Evolutionary conservation across 2,329 filamentous ascomycete species (phyloP).

Genomic region (Ilyonectria sp.): DNA sequence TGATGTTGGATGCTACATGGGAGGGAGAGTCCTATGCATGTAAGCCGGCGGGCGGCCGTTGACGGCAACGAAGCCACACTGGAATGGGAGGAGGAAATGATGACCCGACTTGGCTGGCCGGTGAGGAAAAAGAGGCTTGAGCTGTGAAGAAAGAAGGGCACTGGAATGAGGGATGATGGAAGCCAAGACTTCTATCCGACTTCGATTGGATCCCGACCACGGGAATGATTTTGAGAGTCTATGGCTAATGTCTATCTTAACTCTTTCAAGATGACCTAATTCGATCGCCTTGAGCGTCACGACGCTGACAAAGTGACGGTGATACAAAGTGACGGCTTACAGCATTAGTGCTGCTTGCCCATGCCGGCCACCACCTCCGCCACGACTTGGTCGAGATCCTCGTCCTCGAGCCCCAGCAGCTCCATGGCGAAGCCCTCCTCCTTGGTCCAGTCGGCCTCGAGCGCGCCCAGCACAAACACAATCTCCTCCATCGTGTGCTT

Average conservation of each 20-base stretch:
- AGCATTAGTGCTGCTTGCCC: conserved; percentile 25
- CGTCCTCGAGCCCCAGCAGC: conserved; percentile 61
- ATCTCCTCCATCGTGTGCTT: conserved; percentile 60
- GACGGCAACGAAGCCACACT: conserved; percentile 9
- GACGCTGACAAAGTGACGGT: neutral
- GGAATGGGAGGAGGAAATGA: conserved; percentile 23
- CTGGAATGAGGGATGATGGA: neutral
- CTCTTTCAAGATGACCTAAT: neutral
- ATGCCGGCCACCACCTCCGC: conserved; percentile 50
- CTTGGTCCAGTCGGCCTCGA: conserved; percentile 65
- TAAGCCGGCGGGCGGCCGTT: conserved; percentile 7
- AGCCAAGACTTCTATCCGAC: neutral
- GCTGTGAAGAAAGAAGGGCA: neutral
- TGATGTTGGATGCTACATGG: conserved; percentile 7
- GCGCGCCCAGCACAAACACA: conserved; percentile 64
- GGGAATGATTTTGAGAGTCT: neutral
- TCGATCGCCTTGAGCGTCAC: neutral
- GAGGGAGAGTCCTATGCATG: neutral
- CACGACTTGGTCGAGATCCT: conserved; percentile 61
- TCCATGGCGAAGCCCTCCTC: conserved; percentile 64
- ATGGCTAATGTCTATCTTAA: neutral
- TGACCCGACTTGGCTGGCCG: conserved; percentile 20
- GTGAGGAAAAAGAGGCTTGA: neutral
- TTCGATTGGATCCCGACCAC: neutral
- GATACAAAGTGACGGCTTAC: neutral